These are phyloP conservation scores for Suhomyces anneliseae DNA, from an alignment of 1,139 yeast genomes.

Conservation along the genomic window DNA sequence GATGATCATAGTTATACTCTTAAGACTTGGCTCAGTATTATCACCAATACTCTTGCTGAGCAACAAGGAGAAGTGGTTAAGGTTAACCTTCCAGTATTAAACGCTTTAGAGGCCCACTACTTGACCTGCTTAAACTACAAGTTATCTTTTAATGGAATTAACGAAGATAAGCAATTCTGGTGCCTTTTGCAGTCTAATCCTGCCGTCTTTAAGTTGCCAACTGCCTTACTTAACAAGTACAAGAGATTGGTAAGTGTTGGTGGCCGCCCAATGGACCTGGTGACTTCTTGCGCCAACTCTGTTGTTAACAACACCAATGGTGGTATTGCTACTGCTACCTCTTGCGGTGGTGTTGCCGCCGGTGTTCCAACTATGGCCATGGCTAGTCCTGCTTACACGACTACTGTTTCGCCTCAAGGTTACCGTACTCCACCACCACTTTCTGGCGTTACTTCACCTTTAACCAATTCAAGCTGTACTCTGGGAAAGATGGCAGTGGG, in stretches of 20 bases:
- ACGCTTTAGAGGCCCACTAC: constrained; percentile 33
- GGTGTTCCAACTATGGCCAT: constrained; percentile 1
- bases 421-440: constrained; percentile 7
- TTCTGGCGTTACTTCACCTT: constrained; percentile 8
- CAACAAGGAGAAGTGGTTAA: constrained; percentile 5
- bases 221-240: constrained; percentile 8
- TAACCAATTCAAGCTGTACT: constrained; percentile 4
- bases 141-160: constrained; percentile 26
- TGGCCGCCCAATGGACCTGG: background rate
- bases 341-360: background rate
- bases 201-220: constrained; percentile 23
- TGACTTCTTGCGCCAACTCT: background rate
- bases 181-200: background rate
- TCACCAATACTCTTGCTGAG: constrained; percentile 14
- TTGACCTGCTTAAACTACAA: constrained; percentile 31
- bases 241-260: constrained; percentile 8
- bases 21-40: constrained; percentile 47
- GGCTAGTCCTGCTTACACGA: constrained; percentile 3
- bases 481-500: constrained; percentile 6
- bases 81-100: constrained; percentile 23
- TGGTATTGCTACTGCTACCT: background rate
- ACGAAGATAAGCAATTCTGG: constrained; percentile 30
- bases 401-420: constrained; percentile 4
- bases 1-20: constrained; percentile 55
- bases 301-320: background rate